Evolutionary conservation across 768 basidiomycete genomes (phyloP).

Genomic region (Mycena chlorophos): DNA sequence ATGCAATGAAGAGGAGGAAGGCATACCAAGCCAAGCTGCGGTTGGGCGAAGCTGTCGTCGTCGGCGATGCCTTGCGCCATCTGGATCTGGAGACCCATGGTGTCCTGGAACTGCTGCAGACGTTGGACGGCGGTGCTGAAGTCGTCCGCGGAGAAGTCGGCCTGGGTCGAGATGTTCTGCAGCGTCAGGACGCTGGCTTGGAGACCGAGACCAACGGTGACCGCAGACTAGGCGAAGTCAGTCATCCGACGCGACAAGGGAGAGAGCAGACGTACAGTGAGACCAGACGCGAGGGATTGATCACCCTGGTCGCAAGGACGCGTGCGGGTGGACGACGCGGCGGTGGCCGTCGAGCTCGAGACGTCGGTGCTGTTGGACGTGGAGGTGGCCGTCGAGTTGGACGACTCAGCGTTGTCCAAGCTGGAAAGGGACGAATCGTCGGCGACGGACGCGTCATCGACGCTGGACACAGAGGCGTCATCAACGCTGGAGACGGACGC

Average conservation of each 20-base stretch:
- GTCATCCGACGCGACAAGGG: no score
- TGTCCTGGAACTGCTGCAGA: constrained; percentile 12
- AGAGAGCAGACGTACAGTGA: no score
- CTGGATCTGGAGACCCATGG: constrained; percentile 15
- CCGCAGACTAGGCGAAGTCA: constrained; percentile 1
- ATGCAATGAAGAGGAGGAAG: not conserved
- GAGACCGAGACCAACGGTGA: constrained; percentile 11
- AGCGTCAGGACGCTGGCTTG: constrained; percentile 13
- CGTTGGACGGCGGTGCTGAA: constrained; percentile 6
- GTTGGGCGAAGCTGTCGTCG: constrained; percentile 18
- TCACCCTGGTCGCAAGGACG: constrained; percentile 21
- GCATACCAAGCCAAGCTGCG: constrained; percentile 16
- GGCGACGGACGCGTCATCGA: no score
- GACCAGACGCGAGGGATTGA: constrained; percentile 19
- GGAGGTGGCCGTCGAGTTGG: no score
- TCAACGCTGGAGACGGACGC: no score
- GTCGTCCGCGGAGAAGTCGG: constrained; percentile 2
- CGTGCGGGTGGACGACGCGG: constrained; percentile 8
- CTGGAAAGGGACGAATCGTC: no score
- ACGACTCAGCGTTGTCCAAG: no score
- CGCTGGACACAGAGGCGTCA: no score
- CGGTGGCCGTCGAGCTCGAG: constrained; percentile 2
- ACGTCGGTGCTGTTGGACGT: not conserved
- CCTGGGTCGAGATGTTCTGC: constrained; percentile 3
- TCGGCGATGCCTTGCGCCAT: constrained; percentile 18